phyloP scores from a whole-genome alignment of 2,329 filamentous ascomycete species.

The Aspergillus felis region DNA sequence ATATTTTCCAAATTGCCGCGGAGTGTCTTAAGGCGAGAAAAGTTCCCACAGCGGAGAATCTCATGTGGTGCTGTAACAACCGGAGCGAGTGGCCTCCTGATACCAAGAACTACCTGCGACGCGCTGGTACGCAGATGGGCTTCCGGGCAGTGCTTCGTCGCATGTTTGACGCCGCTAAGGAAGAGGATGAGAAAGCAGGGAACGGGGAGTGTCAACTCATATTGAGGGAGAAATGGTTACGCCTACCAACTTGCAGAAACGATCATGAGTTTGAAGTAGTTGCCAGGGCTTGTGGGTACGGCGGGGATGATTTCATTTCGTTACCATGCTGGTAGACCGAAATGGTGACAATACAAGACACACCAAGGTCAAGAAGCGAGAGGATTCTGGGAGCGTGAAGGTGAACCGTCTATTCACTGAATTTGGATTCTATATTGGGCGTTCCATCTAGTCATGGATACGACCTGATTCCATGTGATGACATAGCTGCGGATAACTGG shows the following conservation, averaged over 20 bases:
- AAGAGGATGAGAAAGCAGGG: conserved; percentile 25
- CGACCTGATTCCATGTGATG: too few species aligned
- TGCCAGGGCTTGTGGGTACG: conserved; percentile 23
- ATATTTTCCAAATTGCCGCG: conserved; percentile 29
- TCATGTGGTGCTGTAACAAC: conserved; percentile 17
- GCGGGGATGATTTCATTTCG: conserved; percentile 5
- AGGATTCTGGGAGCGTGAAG: too few species aligned
- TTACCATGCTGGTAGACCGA: conserved; percentile 3
- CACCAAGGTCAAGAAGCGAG: too few species aligned
- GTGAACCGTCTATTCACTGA: too few species aligned
- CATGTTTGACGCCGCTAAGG: conserved; percentile 23
- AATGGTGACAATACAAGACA: too few species aligned
- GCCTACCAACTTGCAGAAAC: conserved; percentile 31
- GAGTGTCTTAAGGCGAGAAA: conserved; percentile 15
- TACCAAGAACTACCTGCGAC: conserved; percentile 27
- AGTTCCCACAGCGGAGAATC: conserved; percentile 21
- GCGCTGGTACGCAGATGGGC: conserved; percentile 23
- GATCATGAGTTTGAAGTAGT: conserved; percentile 36
- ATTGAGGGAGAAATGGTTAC: conserved; percentile 15
- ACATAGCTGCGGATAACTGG: too few species aligned
- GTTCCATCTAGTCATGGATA: too few species aligned
- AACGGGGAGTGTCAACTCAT: conserved; percentile 18
- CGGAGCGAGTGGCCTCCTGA: conserved; percentile 25
- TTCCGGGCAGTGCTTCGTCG: conserved; percentile 23
- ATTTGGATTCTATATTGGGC: too few species aligned